Evolutionary conservation across 2,329 filamentous ascomycete genomes (phyloP), one percentile per base, ranked within the genome.

Genomic region (Lecanoromycetidae sp.): DNA sequence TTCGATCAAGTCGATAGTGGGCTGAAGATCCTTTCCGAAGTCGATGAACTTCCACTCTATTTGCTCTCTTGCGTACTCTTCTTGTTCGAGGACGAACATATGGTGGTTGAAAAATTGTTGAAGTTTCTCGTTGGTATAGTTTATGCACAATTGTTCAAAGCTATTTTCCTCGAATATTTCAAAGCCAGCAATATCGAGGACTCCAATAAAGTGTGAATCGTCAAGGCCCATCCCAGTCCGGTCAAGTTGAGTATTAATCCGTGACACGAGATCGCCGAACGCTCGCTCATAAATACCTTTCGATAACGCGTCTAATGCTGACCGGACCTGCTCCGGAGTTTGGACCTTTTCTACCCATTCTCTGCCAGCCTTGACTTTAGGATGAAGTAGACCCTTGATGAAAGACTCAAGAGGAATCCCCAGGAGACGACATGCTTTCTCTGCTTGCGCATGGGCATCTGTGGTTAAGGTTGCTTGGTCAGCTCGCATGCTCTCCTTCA

Each of bases 41-140:
- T 98, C 91, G 60, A 98, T 98, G 62, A 98, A 98, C 60, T 96
- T 87, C 91, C 91, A 98, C 66, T 98, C 91, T 56, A 98, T 98
- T 64, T 95, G 86, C 62, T 98, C 91, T 39, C 90, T 75, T 7
- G 91, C 88, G 63, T 98, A 98, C 63, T 98, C 91, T 63, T 98
- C 91, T 60, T 98, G 91, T 62, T 98, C 91, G 6, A 98, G 72
- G 8, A 98, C 91, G 60, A 98, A 98, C 91, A 98, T 98, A 70
- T 98, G 93, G 62, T 98, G 91, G 59, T 98, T 98, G 76, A 98
- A 98, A 65, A 98, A 98, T 57, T 98, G 91, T 60, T 98, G 91
- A 5, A 98, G 77, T 64, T 95, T 98, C 65, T 98, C 91, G 66
- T 98, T 98, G 52, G 93, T 96, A 66, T 98, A 98, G 66, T 98